Conservation (phyloP, 192 early-diverging fungal genomes). For the Coemansia sp. region DNA sequence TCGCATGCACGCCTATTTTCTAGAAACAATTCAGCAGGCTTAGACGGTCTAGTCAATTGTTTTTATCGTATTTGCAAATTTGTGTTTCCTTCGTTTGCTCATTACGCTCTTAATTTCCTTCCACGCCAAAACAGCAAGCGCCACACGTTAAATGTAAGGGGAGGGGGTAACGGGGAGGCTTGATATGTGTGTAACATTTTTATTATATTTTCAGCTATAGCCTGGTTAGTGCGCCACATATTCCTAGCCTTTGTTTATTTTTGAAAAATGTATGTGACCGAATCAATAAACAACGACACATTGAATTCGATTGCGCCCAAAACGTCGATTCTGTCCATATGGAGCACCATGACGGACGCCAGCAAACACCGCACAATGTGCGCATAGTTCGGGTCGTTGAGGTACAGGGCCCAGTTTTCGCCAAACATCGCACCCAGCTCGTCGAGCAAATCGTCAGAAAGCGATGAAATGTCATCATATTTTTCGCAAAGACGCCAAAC, state of each 20-base stretch:
- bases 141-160: neutral
- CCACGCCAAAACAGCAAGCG: neutral
- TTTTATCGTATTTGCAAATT: too few relatives aligned
- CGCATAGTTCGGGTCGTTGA: neutral
- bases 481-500: conserved; percentile 11
- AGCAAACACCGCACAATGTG: neutral
- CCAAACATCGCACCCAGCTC: neutral
- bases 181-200: neutral
- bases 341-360: conserved; percentile 18
- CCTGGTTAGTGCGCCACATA: neutral
- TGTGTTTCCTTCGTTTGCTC: too few relatives aligned
- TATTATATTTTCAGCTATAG: neutral
- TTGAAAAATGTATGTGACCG: neutral
- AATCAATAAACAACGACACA: conserved; percentile 8
- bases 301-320: conserved; percentile 3
- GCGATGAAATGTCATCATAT: neutral
- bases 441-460: neutral
- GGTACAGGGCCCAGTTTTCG: conserved; percentile 12
- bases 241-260: neutral
- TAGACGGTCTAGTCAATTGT: neutral
- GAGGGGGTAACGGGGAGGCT: neutral
- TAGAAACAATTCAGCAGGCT: neutral
- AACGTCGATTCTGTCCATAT: conserved; percentile 17
- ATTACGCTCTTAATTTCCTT: neutral
- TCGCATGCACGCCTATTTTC: neutral